Conservation (phyloP, 106 monocot species). For the Dioscorea dumetorum region DNA sequence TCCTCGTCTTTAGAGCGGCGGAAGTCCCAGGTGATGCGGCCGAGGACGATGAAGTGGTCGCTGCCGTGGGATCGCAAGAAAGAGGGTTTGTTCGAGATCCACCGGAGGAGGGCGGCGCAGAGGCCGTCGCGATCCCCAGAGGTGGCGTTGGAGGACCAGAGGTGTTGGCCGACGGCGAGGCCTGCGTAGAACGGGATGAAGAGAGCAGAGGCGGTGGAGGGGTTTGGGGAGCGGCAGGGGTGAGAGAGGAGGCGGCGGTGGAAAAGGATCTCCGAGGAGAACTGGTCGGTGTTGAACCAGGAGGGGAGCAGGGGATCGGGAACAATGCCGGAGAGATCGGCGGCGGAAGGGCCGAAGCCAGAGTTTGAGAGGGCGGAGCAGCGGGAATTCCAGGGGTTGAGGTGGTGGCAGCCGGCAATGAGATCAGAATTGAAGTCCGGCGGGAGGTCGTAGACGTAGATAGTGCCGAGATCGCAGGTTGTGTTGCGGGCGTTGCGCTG, state of each 20-base stretch:
- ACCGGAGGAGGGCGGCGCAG: constrained; percentile 20
- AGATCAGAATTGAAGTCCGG: constrained; percentile 60
- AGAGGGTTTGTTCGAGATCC: constrained; percentile 18
- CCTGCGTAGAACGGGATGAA: constrained; percentile 95
- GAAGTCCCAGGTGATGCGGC: constrained; percentile 76
- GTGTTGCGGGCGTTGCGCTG: background rate
- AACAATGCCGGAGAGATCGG: constrained; percentile 41
- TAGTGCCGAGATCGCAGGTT: constrained; percentile 27
- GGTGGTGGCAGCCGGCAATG: constrained; percentile 26
- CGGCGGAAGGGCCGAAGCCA: constrained; percentile 43
- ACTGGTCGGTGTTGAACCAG: constrained; percentile 90
- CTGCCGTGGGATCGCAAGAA: constrained; percentile 26
- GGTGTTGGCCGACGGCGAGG: constrained; percentile 60
- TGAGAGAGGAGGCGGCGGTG: constrained; percentile 65
- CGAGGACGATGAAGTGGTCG: constrained; percentile 59
- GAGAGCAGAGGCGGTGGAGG: constrained; percentile 56
- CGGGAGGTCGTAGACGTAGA: constrained; percentile 87
- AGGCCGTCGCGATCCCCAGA: constrained; percentile 39
- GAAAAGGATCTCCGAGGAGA: constrained; percentile 68
- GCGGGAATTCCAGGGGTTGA: constrained; percentile 47
- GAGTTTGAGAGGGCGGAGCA: constrained; percentile 52
- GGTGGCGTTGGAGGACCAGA: constrained; percentile 46
- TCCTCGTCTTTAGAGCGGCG: constrained; percentile 28
- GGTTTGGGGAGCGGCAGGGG: constrained; percentile 53
- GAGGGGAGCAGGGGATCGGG: constrained; percentile 35